A percentile compares a stretch with the other conserved stretches of the same genome.
These are phyloP conservation scores for Scorias spongiosa DNA, from an alignment of 2,329 filamentous ascomycete genomes.

Conservation along the genomic window DNA sequence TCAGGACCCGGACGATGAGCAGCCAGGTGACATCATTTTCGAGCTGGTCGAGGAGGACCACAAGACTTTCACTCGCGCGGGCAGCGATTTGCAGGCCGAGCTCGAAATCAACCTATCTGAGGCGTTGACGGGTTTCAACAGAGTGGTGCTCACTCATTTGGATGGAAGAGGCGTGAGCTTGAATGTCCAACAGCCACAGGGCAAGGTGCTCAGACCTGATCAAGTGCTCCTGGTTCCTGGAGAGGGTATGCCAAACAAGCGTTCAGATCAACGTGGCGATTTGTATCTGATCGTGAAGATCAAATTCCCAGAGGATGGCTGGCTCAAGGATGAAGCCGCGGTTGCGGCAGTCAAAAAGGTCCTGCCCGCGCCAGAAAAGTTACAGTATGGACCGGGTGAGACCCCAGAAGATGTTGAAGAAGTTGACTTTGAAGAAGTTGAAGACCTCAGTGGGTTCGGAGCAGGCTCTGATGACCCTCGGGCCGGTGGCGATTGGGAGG, in stretches of 20 bases:
- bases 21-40: slow-evolving; percentile 87
- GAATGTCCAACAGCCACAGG: slow-evolving; percentile 51
- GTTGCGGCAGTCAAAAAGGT: slow-evolving; percentile 59
- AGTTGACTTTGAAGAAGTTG: slow-evolving; percentile 77
- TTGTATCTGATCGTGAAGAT: slow-evolving; percentile 77
- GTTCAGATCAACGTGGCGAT: slow-evolving; percentile 69
- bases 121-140: slow-evolving; percentile 74
- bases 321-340: slow-evolving; percentile 54
- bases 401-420: slow-evolving; percentile 46
- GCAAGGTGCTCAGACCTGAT: slow-evolving; percentile 66
- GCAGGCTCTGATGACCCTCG: slow-evolving; percentile 54
- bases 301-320: slow-evolving; percentile 76
- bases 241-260: slow-evolving; percentile 91
- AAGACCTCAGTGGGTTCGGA: slow-evolving; percentile 71
- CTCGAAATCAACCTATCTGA: slow-evolving; percentile 71
- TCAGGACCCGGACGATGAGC: slow-evolving; percentile 75
- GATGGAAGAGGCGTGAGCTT: slow-evolving; percentile 84
- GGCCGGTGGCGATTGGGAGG: slow-evolving; percentile 53
- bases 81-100: slow-evolving; percentile 69
- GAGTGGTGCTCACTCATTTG: slow-evolving; percentile 80
- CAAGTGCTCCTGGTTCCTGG: slow-evolving; percentile 74
- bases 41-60: slow-evolving; percentile 70
- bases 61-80: slow-evolving; percentile 65
- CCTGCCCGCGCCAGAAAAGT: slow-evolving; percentile 39
- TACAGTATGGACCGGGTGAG: slow-evolving; percentile 24